These are phyloP conservation scores for Suhomyces sp. DNA, from an alignment of 805 yeast species.

Conservation along the genomic window DNA sequence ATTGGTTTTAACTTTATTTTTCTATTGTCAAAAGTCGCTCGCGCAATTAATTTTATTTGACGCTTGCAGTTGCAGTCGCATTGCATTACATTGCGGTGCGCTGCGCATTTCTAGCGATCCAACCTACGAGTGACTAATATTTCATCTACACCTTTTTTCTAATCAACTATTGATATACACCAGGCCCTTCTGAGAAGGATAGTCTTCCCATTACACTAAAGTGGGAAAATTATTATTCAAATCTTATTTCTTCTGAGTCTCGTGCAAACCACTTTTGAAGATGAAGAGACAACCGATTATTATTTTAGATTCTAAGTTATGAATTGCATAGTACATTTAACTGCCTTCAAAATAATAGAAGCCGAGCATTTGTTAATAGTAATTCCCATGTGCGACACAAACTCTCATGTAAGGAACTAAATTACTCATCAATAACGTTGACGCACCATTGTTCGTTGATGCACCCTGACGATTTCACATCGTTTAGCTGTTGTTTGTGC, in stretches of 20 bases:
- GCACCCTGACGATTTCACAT: not conserved
- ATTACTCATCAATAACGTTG: not conserved
- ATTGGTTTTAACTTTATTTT: not conserved
- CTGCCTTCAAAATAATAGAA: not conserved
- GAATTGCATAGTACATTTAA: not conserved
- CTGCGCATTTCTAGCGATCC: not conserved
- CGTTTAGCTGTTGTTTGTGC: not conserved
- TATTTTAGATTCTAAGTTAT: slow-evolving; percentile 1
- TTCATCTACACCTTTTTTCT: not conserved
- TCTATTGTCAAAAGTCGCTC: not conserved
- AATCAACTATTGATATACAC: not conserved
- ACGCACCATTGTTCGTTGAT: not conserved
- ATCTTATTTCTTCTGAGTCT: not conserved
- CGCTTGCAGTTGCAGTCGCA: not conserved
- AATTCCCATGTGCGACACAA: not conserved
- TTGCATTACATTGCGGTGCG: not conserved
- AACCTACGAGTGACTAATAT: not conserved
- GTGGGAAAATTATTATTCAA: not conserved
- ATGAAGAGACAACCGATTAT: not conserved
- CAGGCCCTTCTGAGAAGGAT: not conserved
- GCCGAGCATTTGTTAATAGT: not conserved
- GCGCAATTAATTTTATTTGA: not conserved
- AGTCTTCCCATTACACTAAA: not conserved
- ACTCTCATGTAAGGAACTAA: slow-evolving; percentile 4
- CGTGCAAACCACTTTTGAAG: not conserved